Evolutionary conservation across 306 rosid genomes (phyloP).

Genomic region (Mimosa pudica): DNA sequence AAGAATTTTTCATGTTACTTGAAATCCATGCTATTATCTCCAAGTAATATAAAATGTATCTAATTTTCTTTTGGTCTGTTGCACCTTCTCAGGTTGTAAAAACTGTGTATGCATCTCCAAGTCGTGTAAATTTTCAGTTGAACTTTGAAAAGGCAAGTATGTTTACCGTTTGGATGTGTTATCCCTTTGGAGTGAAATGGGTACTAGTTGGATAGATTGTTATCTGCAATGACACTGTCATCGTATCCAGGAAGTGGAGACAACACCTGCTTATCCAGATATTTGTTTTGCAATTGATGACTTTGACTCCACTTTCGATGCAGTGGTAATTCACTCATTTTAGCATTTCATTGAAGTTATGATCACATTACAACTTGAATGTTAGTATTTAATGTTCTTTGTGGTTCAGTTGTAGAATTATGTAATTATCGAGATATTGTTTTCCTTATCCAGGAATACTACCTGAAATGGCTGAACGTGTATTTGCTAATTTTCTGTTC

Average conservation of each 20-base stretch:
- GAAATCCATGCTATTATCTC: constrained; percentile 27
- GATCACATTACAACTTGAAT: constrained; percentile 5
- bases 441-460: constrained; percentile 6
- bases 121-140: constrained; percentile 91
- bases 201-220: constrained; percentile 17
- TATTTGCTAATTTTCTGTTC: constrained; percentile 10
- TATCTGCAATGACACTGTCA: constrained; percentile 36
- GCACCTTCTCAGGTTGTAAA: constrained; percentile 75
- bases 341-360: constrained; percentile 26
- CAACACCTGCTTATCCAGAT: constrained; percentile 98
- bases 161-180: constrained; percentile 11
- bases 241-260: constrained; percentile 85
- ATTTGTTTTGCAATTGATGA: constrained; percentile 95
- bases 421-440: constrained; percentile 8
- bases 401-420: constrained; percentile 21
- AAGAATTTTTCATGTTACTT: constrained; percentile 15
- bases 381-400: constrained; percentile 2
- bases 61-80: constrained; percentile 30
- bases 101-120: constrained; percentile 97
- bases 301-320: constrained; percentile 98
- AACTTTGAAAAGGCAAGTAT: constrained; percentile 80
- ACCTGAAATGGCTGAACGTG: constrained; percentile 5
- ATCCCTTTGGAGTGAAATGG: constrained; percentile 4
- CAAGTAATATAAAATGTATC: constrained; percentile 10
- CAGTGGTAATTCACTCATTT: constrained; percentile 72